Evolutionary conservation across 1,284 basidiomycete species (phyloP).

Genomic region (Ustilago xerochloae): DNA sequence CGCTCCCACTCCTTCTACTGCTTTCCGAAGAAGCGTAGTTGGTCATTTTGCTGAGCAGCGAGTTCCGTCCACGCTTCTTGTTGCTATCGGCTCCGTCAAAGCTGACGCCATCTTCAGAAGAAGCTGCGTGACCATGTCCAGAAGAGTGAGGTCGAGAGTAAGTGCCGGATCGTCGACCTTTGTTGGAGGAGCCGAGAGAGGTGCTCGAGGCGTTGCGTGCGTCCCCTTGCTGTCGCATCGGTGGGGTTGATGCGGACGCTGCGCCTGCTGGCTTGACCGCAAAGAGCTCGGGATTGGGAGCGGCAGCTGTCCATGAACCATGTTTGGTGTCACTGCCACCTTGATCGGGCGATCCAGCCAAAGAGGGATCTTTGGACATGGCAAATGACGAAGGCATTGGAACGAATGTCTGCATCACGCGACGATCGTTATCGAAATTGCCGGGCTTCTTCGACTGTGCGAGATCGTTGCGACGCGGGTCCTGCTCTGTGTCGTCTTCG

Average conservation of each 20-base stretch:
- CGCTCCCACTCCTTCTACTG: constrained; percentile 19
- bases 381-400: constrained; percentile 25
- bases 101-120: constrained; percentile 31
- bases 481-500: not conserved
- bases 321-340: constrained; percentile 39
- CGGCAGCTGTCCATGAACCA: constrained; percentile 28
- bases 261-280: constrained; percentile 1
- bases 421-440: constrained; percentile 12
- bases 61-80: constrained; percentile 24
- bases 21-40: constrained; percentile 22
- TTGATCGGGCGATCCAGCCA: constrained; percentile 15
- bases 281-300: constrained; percentile 17
- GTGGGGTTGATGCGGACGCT: not conserved
- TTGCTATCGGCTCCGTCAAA: constrained; percentile 13
- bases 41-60: constrained; percentile 17
- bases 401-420: constrained; percentile 25
- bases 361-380: constrained; percentile 20
- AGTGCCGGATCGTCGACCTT: constrained; percentile 18
- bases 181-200: constrained; percentile 23
- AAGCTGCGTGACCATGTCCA: constrained; percentile 18
- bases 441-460: constrained; percentile 3
- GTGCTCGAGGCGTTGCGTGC: constrained; percentile 15
- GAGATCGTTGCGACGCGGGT: not conserved
- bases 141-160: constrained; percentile 20
- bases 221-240: constrained; percentile 6